Evolutionary conservation across 208 protist species (phyloP).

Genomic region (Trypanosoma congolense): DNA sequence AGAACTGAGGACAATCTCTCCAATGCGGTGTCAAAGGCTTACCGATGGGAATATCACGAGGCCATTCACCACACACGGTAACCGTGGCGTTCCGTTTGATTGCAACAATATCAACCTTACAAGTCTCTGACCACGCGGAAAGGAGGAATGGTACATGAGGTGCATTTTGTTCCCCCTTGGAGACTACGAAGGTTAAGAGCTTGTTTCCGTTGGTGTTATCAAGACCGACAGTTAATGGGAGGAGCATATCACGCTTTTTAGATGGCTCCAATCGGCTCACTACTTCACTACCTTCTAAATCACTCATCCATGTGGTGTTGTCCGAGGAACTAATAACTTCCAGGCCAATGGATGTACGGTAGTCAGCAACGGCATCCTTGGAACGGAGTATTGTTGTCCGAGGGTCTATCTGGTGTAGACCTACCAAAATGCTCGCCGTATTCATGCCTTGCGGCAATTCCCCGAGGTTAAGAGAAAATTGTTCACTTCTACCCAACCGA

Average conservation of each 20-base stretch:
- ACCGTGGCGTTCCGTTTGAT: conserved; percentile 33
- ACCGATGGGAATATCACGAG: conserved; percentile 36
- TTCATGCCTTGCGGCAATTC: conserved; percentile 24
- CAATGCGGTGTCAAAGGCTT: conserved; percentile 47
- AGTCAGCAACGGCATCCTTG: conserved; percentile 37
- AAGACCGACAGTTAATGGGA: conserved; percentile 14
- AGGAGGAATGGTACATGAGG: conserved; percentile 16
- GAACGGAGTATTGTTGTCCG: conserved; percentile 55
- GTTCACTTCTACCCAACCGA: conserved; percentile 11
- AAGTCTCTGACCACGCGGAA: conserved; percentile 26
- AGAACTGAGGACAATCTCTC: conserved; percentile 85
- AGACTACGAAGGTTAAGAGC: conserved; percentile 17
- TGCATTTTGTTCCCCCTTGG: conserved; percentile 19
- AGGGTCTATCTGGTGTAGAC: conserved; percentile 70
- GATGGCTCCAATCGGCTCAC: conserved; percentile 23
- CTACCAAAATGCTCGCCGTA: conserved; percentile 43
- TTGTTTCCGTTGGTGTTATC: conserved; percentile 20
- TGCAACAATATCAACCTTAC: conserved; percentile 25
- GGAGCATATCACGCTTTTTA: conserved; percentile 16
- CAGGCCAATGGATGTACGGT: conserved; percentile 53
- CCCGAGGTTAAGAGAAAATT: conserved; percentile 43
- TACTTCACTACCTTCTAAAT: conserved; percentile 33
- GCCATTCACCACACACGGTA: conserved; percentile 52
- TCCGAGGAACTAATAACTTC: conserved; percentile 46
- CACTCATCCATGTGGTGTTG: conserved; percentile 43